phyloP scores from a whole-genome alignment of 2,329 filamentous ascomycete genomes.

The Didymella lethalis region DNA sequence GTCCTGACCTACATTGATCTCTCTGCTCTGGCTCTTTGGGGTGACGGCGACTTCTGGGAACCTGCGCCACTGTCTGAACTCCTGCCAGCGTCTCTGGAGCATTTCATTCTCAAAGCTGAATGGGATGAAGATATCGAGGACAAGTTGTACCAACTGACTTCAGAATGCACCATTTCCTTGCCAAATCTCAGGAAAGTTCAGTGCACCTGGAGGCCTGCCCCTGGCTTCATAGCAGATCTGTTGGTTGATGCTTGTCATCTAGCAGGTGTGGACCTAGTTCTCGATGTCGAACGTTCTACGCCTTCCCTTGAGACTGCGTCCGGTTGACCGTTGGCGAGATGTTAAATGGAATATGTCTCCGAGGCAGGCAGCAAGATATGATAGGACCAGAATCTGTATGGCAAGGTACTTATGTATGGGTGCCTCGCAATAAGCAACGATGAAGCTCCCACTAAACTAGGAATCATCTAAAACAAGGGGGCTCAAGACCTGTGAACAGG shows the following conservation, averaged over 20 bases:
- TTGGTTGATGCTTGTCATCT: background rate
- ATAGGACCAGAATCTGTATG: no score
- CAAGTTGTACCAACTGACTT: constrained; percentile 8
- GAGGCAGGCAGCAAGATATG: no score
- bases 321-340: no score
- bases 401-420: no score
- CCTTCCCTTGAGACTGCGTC: no score
- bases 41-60: constrained; percentile 14
- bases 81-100: constrained; percentile 25
- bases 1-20: constrained; percentile 25
- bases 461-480: no score
- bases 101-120: constrained; percentile 23
- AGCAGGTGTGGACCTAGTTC: constrained; percentile 1
- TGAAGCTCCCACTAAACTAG: no score
- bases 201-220: constrained; percentile 12
- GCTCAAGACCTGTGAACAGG: no score
- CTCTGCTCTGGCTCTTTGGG: constrained; percentile 28
- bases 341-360: no score
- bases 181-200: background rate
- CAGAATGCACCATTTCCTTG: constrained; percentile 10
- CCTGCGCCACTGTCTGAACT: constrained; percentile 18
- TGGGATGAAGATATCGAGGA: constrained; percentile 31
- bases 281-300: background rate
- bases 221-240: background rate
- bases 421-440: no score